These are phyloP conservation scores for Astragalus glycyphyllos DNA, from an alignment of 306 rosid genomes.

Conservation along the genomic window DNA sequence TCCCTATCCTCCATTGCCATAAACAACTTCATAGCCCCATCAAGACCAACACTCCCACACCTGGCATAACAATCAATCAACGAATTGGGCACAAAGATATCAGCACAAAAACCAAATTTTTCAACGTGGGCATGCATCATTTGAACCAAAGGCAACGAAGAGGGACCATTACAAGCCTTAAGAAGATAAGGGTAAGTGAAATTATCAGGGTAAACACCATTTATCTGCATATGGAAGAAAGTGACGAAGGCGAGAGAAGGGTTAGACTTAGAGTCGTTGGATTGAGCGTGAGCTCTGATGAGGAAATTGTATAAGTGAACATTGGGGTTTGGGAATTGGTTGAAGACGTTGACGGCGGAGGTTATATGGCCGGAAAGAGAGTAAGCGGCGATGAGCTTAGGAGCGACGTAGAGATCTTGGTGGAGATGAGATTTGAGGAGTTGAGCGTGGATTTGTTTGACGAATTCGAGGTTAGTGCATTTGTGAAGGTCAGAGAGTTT, in stretches of 20 bases:
- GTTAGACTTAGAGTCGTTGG: slow-evolving; percentile 60
- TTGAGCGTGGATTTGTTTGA: slow-evolving; percentile 80
- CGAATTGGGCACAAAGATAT: slow-evolving; percentile 75
- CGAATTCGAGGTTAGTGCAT: slow-evolving; percentile 57
- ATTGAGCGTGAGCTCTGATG: slow-evolving; percentile 70
- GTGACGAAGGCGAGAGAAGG: slow-evolving; percentile 48
- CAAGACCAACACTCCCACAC: slow-evolving; percentile 65
- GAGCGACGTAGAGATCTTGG: slow-evolving; percentile 63
- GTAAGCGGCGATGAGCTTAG: slow-evolving; percentile 73
- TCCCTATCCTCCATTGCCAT: slow-evolving; percentile 60
- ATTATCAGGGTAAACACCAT: slow-evolving; percentile 59
- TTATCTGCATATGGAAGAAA: slow-evolving; percentile 63
- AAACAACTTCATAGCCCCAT: slow-evolving; percentile 61
- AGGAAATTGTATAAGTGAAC: slow-evolving; percentile 65
- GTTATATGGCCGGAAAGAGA: slow-evolving; percentile 66
- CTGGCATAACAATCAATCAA: slow-evolving; percentile 64
- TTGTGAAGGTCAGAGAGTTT: slow-evolving; percentile 70
- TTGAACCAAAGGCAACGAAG: slow-evolving; percentile 53
- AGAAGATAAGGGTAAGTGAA: slow-evolving; percentile 68
- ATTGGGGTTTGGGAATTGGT: slow-evolving; percentile 66
- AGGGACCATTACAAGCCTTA: slow-evolving; percentile 54
- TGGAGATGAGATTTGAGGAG: slow-evolving; percentile 70
- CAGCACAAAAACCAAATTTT: slow-evolving; percentile 62
- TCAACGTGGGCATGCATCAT: slow-evolving; percentile 71
- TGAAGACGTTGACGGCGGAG: slow-evolving; percentile 69